Evolutionary conservation across 305 asterid genomes (phyloP), one percentile per base, ranked within the genome.

Genomic region (Salvia sclarea): DNA sequence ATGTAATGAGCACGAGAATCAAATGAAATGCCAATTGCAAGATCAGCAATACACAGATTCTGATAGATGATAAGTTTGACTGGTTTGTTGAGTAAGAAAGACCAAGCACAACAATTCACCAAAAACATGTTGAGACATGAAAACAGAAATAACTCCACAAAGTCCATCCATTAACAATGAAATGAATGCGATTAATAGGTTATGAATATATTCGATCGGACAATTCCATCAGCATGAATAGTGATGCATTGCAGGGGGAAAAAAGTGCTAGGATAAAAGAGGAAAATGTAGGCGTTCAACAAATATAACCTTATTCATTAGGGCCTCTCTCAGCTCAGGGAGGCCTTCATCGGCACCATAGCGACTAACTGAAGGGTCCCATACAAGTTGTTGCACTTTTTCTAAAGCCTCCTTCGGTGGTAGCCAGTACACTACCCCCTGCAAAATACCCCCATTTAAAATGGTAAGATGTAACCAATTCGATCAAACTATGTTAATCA

Each of bases 351-450:
- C 98, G 24, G 93, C 91, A 76, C 98, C 99, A 75, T 94, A 94
- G 33, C 91, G 72, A 77, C 99, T 89, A 49, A 91, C 56, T 47
- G 93, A 83, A 69, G 99, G 99, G 21, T 88, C 98, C 92, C 87
- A 85, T 12, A 94, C 83, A 45, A 85, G 79, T 69, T 85, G 55
- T 72, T 84, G 86, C 75, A 85, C 96, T 68, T 88, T 89, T 16
- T 89, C 88, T 45, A 94, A 78, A 37, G 98, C 99, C 72, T 66
- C 73, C 28, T 84, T 85, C 6, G 98, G 99, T 53, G 99, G 99
- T 75, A 81, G 92, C 99, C 99, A 94, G 70, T 94, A 79, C 68
- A 94, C 99, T 18, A 91, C 96, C 8, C 99, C 99, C 99, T 94
- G 81, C 61, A 74, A 45, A 31, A 55, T 54, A 63, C 37, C 9